phyloP scores from a whole-genome alignment of 129 eudicot genomes.

The sunflower (Helianthus annuus) region DNA sequence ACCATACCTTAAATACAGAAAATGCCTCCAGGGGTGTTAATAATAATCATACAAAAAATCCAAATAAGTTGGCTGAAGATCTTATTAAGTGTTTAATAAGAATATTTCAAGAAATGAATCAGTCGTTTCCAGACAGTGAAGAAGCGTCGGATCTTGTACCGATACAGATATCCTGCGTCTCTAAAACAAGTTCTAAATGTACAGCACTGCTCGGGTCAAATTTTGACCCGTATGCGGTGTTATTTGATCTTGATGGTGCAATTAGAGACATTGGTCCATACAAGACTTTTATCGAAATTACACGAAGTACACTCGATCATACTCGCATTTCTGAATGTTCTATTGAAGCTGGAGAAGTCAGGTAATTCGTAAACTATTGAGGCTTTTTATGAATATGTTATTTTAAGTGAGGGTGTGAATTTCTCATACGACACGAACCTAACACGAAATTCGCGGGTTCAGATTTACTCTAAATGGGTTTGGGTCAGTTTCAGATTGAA shows the following conservation, averaged over 20 bases:
- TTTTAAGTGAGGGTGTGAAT: not conserved
- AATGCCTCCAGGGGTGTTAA: slow-evolving; percentile 35
- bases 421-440: too few relatives aligned
- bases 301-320: slow-evolving; percentile 53
- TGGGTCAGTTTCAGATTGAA: too few relatives aligned
- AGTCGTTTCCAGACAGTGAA: slow-evolving; percentile 42
- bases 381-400: not conserved
- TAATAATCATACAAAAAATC: slow-evolving; percentile 37
- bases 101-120: slow-evolving; percentile 62
- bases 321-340: slow-evolving; percentile 56
- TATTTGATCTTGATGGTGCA: slow-evolving; percentile 49
- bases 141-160: slow-evolving; percentile 43
- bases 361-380: slow-evolving; percentile 40
- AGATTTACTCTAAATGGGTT: too few relatives aligned
- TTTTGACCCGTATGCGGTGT: slow-evolving; percentile 60
- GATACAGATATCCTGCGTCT: slow-evolving; percentile 51
- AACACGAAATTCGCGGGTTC: too few relatives aligned
- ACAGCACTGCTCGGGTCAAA: slow-evolving; percentile 44
- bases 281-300: slow-evolving; percentile 72
- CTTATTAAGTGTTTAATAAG: slow-evolving; percentile 67
- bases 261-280: slow-evolving; percentile 70
- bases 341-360: slow-evolving; percentile 57
- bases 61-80: slow-evolving; percentile 78
- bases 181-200: slow-evolving; percentile 59
- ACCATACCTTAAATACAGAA: not conserved